These are phyloP conservation scores for Schoenoplectus triqueter DNA, from an alignment of 202 grass and related monocot genomes.

Conservation along the genomic window DNA sequence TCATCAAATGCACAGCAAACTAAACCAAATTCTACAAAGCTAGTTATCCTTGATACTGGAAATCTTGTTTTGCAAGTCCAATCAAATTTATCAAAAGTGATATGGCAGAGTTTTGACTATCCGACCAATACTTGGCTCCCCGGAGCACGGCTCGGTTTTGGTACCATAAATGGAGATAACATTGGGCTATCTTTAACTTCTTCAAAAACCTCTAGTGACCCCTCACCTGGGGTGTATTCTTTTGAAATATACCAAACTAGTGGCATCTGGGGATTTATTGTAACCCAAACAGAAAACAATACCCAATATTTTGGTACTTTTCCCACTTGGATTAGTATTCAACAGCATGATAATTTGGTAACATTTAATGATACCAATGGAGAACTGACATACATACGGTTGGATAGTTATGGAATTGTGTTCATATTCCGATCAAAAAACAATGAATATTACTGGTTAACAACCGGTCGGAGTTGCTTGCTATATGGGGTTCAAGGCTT, in stretches of 20 bases:
- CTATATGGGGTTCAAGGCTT: slow-evolving; percentile 40
- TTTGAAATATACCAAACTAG: slow-evolving; percentile 34
- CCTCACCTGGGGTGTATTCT: slow-evolving; percentile 1
- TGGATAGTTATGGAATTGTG: slow-evolving; percentile 45
- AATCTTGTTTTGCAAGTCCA: slow-evolving; percentile 42
- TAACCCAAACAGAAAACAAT: not conserved
- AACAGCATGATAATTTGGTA: slow-evolving; percentile 41
- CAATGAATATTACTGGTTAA: slow-evolving; percentile 38
- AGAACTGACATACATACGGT: slow-evolving; percentile 29
- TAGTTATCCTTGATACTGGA: slow-evolving; percentile 45
- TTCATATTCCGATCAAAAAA: slow-evolving; percentile 39
- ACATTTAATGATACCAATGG: slow-evolving; percentile 25
- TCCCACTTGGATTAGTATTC: slow-evolving; percentile 56
- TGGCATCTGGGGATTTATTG: slow-evolving; percentile 25
- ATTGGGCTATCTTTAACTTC: not conserved
- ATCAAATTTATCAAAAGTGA: not conserved
- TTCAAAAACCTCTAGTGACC: not conserved
- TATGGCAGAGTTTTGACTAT: slow-evolving; percentile 29
- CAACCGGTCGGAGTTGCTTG: slow-evolving; percentile 46
- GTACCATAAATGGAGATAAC: slow-evolving; percentile 1
- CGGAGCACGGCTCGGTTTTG: not conserved
- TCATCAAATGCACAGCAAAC: not conserved
- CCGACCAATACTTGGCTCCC: slow-evolving; percentile 28
- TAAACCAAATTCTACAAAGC: not conserved
- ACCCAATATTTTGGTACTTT: slow-evolving; percentile 41